These are phyloP conservation scores for Xylariaceae sp. DNA, from an alignment of 2,329 filamentous ascomycete species.

Conservation along the genomic window DNA sequence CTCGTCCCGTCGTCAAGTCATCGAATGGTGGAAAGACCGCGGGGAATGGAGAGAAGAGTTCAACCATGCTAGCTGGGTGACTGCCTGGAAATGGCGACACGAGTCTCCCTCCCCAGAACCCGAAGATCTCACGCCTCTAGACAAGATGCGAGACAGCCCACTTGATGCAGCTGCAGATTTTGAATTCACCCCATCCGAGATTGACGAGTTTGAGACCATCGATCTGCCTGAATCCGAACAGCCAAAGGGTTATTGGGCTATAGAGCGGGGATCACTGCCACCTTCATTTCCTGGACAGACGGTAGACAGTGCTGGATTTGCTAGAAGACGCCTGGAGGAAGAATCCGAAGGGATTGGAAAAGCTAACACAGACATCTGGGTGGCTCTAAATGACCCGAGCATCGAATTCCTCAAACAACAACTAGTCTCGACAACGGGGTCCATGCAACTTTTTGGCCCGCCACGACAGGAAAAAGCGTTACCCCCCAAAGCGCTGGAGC, in stretches of 20 bases:
- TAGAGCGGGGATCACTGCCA: no score
- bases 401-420: no score
- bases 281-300: no score
- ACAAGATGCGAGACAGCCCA: constrained; percentile 16
- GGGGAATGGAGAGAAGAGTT: constrained; percentile 26
- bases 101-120: constrained; percentile 31
- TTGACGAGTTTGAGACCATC: constrained; percentile 32
- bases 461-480: no score
- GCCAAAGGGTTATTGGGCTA: neutral
- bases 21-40: constrained; percentile 27
- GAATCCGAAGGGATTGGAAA: no score
- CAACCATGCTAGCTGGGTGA: neutral
- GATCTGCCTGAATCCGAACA: neutral
- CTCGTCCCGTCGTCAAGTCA: constrained; percentile 15
- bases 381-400: no score
- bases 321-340: no score
- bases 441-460: no score
- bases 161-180: constrained; percentile 18
- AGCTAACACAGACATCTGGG: no score
- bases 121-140: constrained; percentile 21
- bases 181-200: constrained; percentile 33
- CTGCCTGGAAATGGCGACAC: constrained; percentile 31
- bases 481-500: no score
- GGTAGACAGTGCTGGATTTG: no score
- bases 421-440: no score